Evolutionary conservation across 1,284 basidiomycete species (phyloP).

Genomic region (Fistulinella cinereoalba): DNA sequence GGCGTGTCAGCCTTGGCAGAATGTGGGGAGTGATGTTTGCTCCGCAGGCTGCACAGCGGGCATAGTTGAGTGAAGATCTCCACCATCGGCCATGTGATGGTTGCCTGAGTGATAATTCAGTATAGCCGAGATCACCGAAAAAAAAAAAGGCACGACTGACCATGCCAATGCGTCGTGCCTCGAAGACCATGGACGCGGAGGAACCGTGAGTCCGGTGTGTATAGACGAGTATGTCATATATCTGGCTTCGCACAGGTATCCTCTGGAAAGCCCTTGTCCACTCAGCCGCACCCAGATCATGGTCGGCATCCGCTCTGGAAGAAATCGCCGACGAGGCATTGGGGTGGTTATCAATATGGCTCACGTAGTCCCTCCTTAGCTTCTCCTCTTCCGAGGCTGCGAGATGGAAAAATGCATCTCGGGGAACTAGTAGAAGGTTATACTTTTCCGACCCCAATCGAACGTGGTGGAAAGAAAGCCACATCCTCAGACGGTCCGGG

Average conservation of each 20-base stretch:
- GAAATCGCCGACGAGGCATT: slow-evolving; percentile 18
- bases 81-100: slow-evolving; percentile 71
- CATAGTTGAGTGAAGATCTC: slow-evolving; percentile 64
- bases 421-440: slow-evolving; percentile 55
- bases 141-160: slow-evolving; percentile 40
- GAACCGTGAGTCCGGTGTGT: slow-evolving; percentile 58
- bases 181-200: slow-evolving; percentile 52
- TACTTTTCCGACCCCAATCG: slow-evolving; percentile 57
- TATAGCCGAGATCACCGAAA: slow-evolving; percentile 7
- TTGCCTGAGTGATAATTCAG: slow-evolving; percentile 41
- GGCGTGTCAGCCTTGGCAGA: slow-evolving; percentile 18
- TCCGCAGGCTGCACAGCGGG: slow-evolving; percentile 52
- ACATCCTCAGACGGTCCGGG: slow-evolving; percentile 49
- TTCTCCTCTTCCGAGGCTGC: slow-evolving; percentile 47
- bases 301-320: slow-evolving; percentile 23
- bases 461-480: slow-evolving; percentile 59
- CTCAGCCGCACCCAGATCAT: slow-evolving; percentile 32
- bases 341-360: slow-evolving; percentile 37
- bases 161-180: slow-evolving; percentile 55
- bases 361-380: slow-evolving; percentile 42
- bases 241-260: slow-evolving; percentile 61
- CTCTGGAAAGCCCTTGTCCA: slow-evolving; percentile 53
- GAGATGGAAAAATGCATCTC: slow-evolving; percentile 56
- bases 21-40: slow-evolving; percentile 20
- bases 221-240: slow-evolving; percentile 66